A percentile compares a stretch with the other conserved stretches of the same genome.
phyloP scores from a whole-genome alignment of 129 eudicot genomes.

The Tanacetum coccineum region DNA sequence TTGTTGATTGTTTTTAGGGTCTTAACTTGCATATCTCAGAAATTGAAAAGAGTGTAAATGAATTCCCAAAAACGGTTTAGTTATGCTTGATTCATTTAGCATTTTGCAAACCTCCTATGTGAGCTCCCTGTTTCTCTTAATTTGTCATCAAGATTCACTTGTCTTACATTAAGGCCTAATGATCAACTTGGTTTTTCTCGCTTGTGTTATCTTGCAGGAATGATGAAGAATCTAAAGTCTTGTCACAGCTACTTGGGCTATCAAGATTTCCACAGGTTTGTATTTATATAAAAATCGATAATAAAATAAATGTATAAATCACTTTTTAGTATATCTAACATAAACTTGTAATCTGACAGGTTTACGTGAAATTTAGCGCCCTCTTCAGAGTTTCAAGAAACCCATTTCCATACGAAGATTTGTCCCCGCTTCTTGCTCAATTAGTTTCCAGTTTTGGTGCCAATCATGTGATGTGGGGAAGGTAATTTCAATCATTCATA shows the following conservation, averaged over 20 bases:
- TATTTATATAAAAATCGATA: background rate
- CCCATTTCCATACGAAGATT: conserved; percentile 66
- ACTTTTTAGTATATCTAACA: no score
- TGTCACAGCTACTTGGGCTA: conserved; percentile 50
- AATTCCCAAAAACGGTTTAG: conserved; percentile 67
- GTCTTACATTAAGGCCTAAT: background rate
- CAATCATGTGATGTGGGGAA: conserved; percentile 90
- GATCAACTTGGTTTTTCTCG: background rate
- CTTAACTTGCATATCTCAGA: conserved; percentile 66
- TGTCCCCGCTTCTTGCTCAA: conserved; percentile 46
- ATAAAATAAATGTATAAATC: background rate
- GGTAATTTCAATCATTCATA: conserved; percentile 34
- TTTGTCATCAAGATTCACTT: background rate
- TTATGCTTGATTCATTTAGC: conserved; percentile 80
- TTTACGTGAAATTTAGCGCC: conserved; percentile 70
- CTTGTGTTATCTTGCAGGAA: conserved; percentile 36
- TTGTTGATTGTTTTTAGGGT: conserved; percentile 44
- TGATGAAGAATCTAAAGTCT: conserved; percentile 43
- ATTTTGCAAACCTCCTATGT: conserved; percentile 87
- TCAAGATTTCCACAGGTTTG: conserved; percentile 78
- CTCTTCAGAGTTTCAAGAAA: conserved; percentile 74
- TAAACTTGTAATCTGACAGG: conserved; percentile 36
- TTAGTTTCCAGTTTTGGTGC: conserved; percentile 75
- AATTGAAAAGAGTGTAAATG: conserved; percentile 58
- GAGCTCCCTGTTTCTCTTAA: conserved; percentile 19